A percentile compares a stretch with the other conserved stretches of the same genome.
These are phyloP conservation scores for Hericium coralloides DNA, from an alignment of 768 basidiomycete species.

Conservation along the genomic window DNA sequence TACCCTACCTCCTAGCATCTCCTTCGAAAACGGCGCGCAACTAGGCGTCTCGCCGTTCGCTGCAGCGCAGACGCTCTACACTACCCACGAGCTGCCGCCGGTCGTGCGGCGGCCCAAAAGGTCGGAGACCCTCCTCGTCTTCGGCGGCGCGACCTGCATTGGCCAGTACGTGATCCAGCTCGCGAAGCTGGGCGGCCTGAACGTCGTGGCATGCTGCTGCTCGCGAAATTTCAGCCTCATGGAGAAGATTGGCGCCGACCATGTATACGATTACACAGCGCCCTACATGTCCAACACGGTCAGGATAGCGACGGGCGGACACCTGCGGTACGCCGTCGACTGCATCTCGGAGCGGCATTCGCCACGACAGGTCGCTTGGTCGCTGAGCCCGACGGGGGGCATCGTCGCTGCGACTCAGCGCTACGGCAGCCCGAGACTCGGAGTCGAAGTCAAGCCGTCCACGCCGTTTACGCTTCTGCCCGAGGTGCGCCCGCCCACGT, in stretches of 20 bases:
- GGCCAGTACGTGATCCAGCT: slow-evolving; percentile 27
- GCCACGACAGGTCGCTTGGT: slow-evolving; percentile 1
- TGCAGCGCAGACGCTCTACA: slow-evolving; percentile 7
- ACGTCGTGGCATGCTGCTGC: slow-evolving; percentile 25
- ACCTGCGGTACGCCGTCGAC: slow-evolving; percentile 13
- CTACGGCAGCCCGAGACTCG: neutral
- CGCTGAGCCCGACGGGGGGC: slow-evolving; percentile 7
- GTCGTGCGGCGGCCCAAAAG: slow-evolving; percentile 1
- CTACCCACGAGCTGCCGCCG: neutral
- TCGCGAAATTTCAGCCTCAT: slow-evolving; percentile 24
- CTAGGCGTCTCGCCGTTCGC: slow-evolving; percentile 5
- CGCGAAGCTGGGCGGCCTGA: slow-evolving; percentile 22
- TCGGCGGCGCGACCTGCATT: slow-evolving; percentile 21
- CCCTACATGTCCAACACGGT: slow-evolving; percentile 17
- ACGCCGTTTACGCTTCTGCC: neutral
- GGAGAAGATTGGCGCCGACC: slow-evolving; percentile 24
- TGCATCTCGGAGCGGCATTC: slow-evolving; percentile 5
- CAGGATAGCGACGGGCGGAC: slow-evolving; percentile 11
- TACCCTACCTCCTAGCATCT: slow-evolving; percentile 3
- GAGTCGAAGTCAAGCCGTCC: neutral
- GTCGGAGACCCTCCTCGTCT: slow-evolving; percentile 5
- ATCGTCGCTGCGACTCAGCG: neutral
- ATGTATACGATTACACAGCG: slow-evolving; percentile 21
- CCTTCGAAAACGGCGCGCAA: slow-evolving; percentile 12
- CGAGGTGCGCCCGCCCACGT: neutral